A percentile compares a stretch with the other conserved stretches of the same genome.
These are phyloP conservation scores for Penicillium paneum DNA, from an alignment of 2,329 filamentous ascomycete genomes.

Conservation along the genomic window DNA sequence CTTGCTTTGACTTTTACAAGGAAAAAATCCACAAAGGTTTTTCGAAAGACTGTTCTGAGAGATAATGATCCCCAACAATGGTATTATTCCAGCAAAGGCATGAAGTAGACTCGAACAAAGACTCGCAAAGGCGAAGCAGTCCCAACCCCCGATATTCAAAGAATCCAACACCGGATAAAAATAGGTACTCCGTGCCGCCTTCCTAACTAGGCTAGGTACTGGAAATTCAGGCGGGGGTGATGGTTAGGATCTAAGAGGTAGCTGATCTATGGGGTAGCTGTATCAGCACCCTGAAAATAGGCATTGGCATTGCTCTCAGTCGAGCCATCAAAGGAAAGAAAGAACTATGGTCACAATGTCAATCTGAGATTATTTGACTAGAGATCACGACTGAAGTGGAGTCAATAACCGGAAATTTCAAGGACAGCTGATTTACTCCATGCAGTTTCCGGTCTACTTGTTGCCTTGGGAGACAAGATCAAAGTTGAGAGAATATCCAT, in stretches of 20 bases:
- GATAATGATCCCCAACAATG: not conserved
- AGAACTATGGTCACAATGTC: not conserved
- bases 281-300: not conserved
- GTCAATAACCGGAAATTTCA: not conserved
- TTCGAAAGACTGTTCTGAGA: not conserved
- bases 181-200: not conserved
- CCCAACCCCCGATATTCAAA: not conserved
- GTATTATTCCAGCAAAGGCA: not conserved
- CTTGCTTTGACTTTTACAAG: not conserved
- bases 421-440: not conserved
- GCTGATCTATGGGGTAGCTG: too few species aligned
- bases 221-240: too few species aligned
- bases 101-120: not conserved
- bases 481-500: not conserved
- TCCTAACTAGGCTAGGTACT: too few species aligned
- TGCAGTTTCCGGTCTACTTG: not conserved
- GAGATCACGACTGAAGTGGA: not conserved
- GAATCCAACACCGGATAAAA: not conserved
- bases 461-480: not conserved
- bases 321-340: not conserved
- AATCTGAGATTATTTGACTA: not conserved
- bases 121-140: not conserved
- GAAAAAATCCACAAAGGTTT: not conserved
- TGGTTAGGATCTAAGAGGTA: too few species aligned
- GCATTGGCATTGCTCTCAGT: not conserved